Evolutionary conservation across 805 yeast genomes (phyloP).

Genomic region (Brettanomyces naardenensis): DNA sequence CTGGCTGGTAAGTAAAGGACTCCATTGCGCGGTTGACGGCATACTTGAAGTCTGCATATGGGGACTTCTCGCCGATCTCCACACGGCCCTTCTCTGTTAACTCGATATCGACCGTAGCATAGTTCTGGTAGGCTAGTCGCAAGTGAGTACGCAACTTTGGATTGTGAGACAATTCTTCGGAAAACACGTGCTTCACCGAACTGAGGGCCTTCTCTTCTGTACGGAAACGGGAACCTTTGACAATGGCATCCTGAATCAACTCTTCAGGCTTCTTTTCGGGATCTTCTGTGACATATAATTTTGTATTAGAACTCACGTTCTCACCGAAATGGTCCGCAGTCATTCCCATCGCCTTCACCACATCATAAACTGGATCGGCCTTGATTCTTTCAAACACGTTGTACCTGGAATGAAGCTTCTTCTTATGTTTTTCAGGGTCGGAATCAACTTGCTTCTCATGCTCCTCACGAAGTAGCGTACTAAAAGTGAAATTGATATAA

Average conservation of each 20-base stretch:
- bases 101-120: slow-evolving; percentile 62
- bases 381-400: slow-evolving; percentile 61
- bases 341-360: slow-evolving; percentile 67
- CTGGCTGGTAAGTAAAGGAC: slow-evolving; percentile 72
- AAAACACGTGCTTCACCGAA: slow-evolving; percentile 66
- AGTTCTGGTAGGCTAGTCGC: slow-evolving; percentile 52
- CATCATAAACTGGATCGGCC: slow-evolving; percentile 52
- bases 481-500: slow-evolving; percentile 66
- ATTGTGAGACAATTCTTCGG: slow-evolving; percentile 74
- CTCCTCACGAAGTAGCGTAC: slow-evolving; percentile 46
- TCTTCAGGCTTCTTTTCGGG: slow-evolving; percentile 46
- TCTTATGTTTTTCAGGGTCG: slow-evolving; percentile 11
- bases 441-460: slow-evolving; percentile 9
- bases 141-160: slow-evolving; percentile 71
- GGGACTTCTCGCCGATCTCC: slow-evolving; percentile 71
- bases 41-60: slow-evolving; percentile 85
- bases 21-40: slow-evolving; percentile 73
- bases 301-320: slow-evolving; percentile 59
- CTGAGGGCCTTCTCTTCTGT: slow-evolving; percentile 50
- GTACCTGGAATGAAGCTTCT: slow-evolving; percentile 52
- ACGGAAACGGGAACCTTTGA: slow-evolving; percentile 38
- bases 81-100: slow-evolving; percentile 78
- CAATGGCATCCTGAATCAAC: slow-evolving; percentile 35
- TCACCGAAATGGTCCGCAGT: slow-evolving; percentile 78
- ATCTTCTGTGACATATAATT: slow-evolving; percentile 69